Base-by-base conservation (phyloP, 192 early-diverging fungal genomes). In the Phycomyces nitens region DNA sequence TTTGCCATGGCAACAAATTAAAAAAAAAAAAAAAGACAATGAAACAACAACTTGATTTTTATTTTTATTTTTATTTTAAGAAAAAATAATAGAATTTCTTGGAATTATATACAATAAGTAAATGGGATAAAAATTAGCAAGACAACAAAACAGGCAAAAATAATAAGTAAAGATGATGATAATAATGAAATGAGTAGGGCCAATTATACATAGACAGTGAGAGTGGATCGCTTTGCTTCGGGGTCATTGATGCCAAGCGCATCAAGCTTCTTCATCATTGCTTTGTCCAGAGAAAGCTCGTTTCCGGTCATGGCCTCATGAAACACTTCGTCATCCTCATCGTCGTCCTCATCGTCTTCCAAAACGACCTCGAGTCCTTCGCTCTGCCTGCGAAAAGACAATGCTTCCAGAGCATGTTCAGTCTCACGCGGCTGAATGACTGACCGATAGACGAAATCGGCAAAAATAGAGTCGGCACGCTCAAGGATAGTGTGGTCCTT, bases 401-500 rank as follows among this genome's bases (percentile, higher is more conserved):
- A 18, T 43, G 23, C 16, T 53, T n/a, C 52, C 27, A 43, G 2
- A 0, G 11, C 56, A 16, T 18, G 23, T 56, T 56, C 34, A 24
- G n/a, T 24, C 21, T 65, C 23, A 14, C 44, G 38, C 12, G 39
- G 55, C 20, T 62, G 39, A 18, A 53, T 34, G 23, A 72, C 29
- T 9, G 59, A 27, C 16, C 57, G 24, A 39, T 51, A 65, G 21
- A 65, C 55, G 38, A 73, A 73, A 21, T 73, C 61, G 2, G 61
- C 74, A 61, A 70, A 68, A 20, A 49, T 53, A 8, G 59, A 21
- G 61, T 76, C 74, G 22, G 69, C 69, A 34, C 65, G 58, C 34
- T 64, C 60, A 10, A 71, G 15, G 11, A 67, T 64, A 15, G 40
- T 56, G 49, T 71, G 62, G 53, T 76, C 74, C 56, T 67, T 67